phyloP scores from a whole-genome alignment of 2,329 filamentous ascomycete species.

The Penicillium psychrosexuale region DNA sequence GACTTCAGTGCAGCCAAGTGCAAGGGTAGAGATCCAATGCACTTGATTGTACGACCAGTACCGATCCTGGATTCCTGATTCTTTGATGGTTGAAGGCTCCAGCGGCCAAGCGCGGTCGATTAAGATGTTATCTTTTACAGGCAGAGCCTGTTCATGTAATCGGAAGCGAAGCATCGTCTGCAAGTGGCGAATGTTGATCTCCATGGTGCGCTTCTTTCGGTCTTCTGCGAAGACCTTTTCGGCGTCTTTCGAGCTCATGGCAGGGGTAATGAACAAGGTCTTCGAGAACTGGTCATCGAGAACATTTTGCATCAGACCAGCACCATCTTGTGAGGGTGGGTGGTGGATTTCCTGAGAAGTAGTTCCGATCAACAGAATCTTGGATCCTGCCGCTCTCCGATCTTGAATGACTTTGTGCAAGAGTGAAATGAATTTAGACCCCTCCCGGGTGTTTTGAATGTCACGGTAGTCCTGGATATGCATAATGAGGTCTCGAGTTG shows the following conservation, averaged over 20 bases:
- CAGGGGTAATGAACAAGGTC: slow-evolving; percentile 55
- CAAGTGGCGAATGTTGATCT: slow-evolving; percentile 64
- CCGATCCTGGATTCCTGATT: slow-evolving; percentile 48
- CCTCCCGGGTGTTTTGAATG: slow-evolving; percentile 66
- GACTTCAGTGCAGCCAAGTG: slow-evolving; percentile 48
- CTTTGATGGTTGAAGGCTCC: slow-evolving; percentile 26
- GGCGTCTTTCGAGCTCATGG: slow-evolving; percentile 38
- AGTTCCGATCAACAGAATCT: slow-evolving; percentile 77
- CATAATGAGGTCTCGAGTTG: slow-evolving; percentile 58
- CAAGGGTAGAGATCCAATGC: slow-evolving; percentile 57
- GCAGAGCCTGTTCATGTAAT: slow-evolving; percentile 32
- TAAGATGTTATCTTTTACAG: slow-evolving; percentile 35
- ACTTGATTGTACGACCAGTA: slow-evolving; percentile 61
- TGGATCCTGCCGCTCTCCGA: slow-evolving; percentile 67
- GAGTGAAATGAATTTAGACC: slow-evolving; percentile 65
- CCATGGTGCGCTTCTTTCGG: slow-evolving; percentile 47
- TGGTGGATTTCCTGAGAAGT: slow-evolving; percentile 54
- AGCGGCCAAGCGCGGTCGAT: slow-evolving; percentile 31
- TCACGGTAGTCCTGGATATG: slow-evolving; percentile 80
- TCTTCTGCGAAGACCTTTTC: slow-evolving; percentile 49
- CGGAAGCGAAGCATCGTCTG: slow-evolving; percentile 57
- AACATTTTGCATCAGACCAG: slow-evolving; percentile 48
- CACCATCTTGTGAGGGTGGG: slow-evolving; percentile 42
- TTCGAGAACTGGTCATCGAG: slow-evolving; percentile 49
- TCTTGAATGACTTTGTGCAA: slow-evolving; percentile 70